Base-by-base conservation (phyloP, 1,284 basidiomycete species). In the Veloboletus limbatus region DNA sequence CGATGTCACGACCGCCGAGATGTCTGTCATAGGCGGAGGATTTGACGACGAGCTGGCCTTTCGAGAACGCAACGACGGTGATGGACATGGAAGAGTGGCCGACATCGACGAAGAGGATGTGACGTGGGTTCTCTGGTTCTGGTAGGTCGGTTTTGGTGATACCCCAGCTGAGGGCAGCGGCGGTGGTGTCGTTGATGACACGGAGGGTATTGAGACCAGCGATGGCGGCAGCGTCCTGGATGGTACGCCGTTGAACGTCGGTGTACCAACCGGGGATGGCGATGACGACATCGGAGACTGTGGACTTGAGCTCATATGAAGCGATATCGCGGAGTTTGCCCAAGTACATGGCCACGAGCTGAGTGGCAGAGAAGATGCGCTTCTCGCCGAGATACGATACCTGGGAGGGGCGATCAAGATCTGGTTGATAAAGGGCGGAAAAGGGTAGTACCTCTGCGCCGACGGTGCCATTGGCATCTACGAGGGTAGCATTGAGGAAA, bases 61-160 rank as follows among this genome's bases (percentile, higher is more conserved):
- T 96, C 67, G 88, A 85, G 75, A 94, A 97, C 25, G 90, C 88
- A 48, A 92, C 85, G 61, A 97, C 79, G 55, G 91, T 66, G 50
- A 87, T 88, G 30, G 90, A 88, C 70, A 92, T 79, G 70, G 82
- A 81, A 3, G 92, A 91, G 75, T 97, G 93, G 37, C 94, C 94
- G 53, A 94, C 82, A 63, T 97, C 94, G 58, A 97, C 82, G 62
- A 97, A 97, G 55, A 85, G 85, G 65, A 97, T 85, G 68, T 96
- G 77, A 43, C 86, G 79, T 3, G 93, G 82, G 55, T 79, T 82
- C 55, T 94, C 92, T 36, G 81, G 67, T 24, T 85, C 81, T 31
- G 94, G 94, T 40, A 97, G 80, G 69, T 97, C 94, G 24, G 87
- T 82, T 72, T 97, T 97, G 59, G 93, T 97, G 77, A 97, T 97